phyloP scores from a whole-genome alignment of 176 grass and related monocot species.

The Cymbopogon citratus region DNA sequence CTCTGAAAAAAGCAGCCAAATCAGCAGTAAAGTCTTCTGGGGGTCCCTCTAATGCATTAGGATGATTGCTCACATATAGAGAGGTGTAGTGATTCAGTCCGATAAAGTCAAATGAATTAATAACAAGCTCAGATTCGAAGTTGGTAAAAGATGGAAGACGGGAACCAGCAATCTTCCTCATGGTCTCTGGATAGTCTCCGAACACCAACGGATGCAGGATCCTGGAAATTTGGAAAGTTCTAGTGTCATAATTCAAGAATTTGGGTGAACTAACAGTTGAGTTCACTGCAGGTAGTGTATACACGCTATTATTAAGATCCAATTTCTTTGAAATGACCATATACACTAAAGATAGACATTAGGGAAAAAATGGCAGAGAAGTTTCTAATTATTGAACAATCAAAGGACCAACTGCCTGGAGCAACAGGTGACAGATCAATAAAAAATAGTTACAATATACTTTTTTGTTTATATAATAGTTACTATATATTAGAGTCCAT shows the following conservation, averaged over 20 bases:
- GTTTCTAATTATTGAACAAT: not conserved
- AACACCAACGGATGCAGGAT: slow-evolving; percentile 44
- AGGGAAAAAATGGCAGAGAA: not conserved
- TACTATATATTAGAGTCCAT: not conserved
- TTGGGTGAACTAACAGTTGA: not conserved
- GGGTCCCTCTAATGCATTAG: not conserved
- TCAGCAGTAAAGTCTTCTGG: slow-evolving; percentile 26
- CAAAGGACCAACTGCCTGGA: not conserved
- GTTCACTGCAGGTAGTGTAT: not conserved
- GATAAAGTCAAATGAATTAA: slow-evolving; percentile 49
- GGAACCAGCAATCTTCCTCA: slow-evolving; percentile 42
- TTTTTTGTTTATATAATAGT: too few species aligned
- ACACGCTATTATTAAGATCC: not conserved
- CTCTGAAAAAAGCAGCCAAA: slow-evolving; percentile 1
- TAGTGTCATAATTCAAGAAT: slow-evolving; percentile 1
- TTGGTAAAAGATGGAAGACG: slow-evolving; percentile 51
- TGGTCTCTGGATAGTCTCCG: slow-evolving; percentile 46
- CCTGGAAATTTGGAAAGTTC: slow-evolving; percentile 3
- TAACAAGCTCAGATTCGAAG: slow-evolving; percentile 35
- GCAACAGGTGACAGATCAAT: not conserved
- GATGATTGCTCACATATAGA: slow-evolving; percentile 25
- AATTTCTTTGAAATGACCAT: not conserved
- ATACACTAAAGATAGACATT: not conserved
- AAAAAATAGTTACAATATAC: not conserved
- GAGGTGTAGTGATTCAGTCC: slow-evolving; percentile 57